Evolutionary conservation across 345 rosid species (phyloP).

Genomic region (Salix koriyanagi): DNA sequence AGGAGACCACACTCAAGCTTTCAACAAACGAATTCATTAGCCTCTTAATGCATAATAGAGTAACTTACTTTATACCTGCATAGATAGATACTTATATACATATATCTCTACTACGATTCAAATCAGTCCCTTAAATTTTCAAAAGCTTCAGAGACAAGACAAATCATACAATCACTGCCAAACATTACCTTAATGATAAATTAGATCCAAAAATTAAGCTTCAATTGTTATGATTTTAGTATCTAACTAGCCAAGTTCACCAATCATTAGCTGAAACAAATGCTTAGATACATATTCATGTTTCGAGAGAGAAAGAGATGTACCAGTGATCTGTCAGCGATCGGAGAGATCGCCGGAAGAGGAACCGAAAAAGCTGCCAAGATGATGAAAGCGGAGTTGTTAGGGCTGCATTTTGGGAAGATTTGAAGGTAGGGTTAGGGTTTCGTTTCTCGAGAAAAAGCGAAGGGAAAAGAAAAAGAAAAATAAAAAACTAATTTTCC

Average conservation of each 20-base stretch:
- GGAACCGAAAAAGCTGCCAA: constrained; percentile 1
- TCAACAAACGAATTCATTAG: too few relatives aligned
- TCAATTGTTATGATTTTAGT: neutral
- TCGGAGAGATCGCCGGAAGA: constrained; percentile 17
- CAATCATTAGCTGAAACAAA: neutral
- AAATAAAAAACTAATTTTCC: constrained; percentile 21
- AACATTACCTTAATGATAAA: too few relatives aligned
- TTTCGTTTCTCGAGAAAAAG: constrained; percentile 14
- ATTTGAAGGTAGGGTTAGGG: constrained; percentile 22
- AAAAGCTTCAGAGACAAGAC: too few relatives aligned
- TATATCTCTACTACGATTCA: too few relatives aligned
- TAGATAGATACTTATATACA: too few relatives aligned
- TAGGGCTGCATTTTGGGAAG: constrained; percentile 12
- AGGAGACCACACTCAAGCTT: neutral
- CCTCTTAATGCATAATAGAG: too few relatives aligned
- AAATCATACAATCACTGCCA: too few relatives aligned
- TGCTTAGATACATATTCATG: neutral
- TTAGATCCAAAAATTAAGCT: neutral
- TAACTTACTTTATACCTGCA: too few relatives aligned
- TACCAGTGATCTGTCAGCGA: constrained; percentile 15
- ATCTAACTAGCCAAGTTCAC: neutral
- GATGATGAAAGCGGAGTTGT: neutral
- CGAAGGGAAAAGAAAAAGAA: constrained; percentile 7
- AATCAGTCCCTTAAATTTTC: too few relatives aligned
- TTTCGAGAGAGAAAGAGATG: neutral